Conservation (phyloP, 2,329 filamentous ascomycete species). For the Colletotrichum viniferum region DNA sequence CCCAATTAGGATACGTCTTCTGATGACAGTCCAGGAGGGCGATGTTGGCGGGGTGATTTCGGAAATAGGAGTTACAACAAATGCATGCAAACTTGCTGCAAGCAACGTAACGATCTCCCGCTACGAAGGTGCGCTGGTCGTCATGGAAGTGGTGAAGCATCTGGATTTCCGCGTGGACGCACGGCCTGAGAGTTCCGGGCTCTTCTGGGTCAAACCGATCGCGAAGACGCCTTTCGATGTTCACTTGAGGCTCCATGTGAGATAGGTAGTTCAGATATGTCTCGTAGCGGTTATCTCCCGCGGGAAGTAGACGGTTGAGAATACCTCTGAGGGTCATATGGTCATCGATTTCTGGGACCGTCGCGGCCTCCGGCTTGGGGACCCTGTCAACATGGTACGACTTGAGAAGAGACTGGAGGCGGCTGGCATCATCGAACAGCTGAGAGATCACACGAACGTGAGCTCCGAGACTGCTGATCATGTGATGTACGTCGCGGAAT, state of each 20-base stretch:
- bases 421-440: conserved; percentile 37
- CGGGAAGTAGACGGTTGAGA: conserved; percentile 33
- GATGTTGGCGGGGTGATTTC: conserved; percentile 37
- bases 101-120: conserved; percentile 48
- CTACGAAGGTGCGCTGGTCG: conserved; percentile 35
- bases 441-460: conserved; percentile 41
- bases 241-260: conserved; percentile 30
- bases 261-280: conserved; percentile 21
- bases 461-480: conserved; percentile 49
- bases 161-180: conserved; percentile 51
- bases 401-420: conserved; percentile 29
- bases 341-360: conserved; percentile 28
- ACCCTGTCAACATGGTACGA: conserved; percentile 26
- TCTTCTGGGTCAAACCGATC: conserved; percentile 26
- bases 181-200: conserved; percentile 24
- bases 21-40: conserved; percentile 39
- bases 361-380: background rate
- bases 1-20: conserved; percentile 47
- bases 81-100: conserved; percentile 58
- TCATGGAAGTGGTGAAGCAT: conserved; percentile 50
- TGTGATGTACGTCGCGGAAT: conserved; percentile 40
- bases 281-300: conserved; percentile 5
- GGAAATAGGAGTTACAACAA: conserved; percentile 51
- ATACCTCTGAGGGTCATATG: conserved; percentile 34
- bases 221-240: conserved; percentile 27